A percentile compares a stretch with the other conserved stretches of the same genome.
Evolutionary conservation across 257 asterid genomes (phyloP).

Genomic region (Solanum sejunctum): DNA sequence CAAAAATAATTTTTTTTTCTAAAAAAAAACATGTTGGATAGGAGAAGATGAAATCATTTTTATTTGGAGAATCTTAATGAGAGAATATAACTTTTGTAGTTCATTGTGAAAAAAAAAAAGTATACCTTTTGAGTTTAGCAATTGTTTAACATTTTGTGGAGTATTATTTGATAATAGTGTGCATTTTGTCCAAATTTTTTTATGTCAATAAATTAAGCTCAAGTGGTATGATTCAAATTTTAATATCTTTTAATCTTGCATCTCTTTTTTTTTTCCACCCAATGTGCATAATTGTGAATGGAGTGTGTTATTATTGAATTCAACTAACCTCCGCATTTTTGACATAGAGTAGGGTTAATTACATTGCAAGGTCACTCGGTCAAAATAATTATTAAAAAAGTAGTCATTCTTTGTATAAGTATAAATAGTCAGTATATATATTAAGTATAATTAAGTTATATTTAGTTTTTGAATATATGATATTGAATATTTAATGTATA

Average conservation of each 20-base stretch:
- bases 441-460: no score
- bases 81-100: not conserved
- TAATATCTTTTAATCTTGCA: not conserved
- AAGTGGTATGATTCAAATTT: not conserved
- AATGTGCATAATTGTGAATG: not conserved
- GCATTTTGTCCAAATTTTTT: not conserved
- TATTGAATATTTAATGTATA: no score
- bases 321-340: no score
- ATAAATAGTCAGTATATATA: no score
- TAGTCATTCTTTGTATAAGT: no score
- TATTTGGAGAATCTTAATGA: not conserved
- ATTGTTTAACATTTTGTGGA: not conserved
- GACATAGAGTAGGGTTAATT: no score
- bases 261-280: not conserved
- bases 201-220: not conserved
- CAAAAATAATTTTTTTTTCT: no score
- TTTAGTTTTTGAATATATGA: no score
- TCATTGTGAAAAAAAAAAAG: not conserved
- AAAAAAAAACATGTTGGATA: not conserved
- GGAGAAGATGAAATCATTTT: not conserved
- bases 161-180: not conserved
- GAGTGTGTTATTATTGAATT: not conserved
- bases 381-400: no score
- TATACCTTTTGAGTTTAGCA: not conserved
- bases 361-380: no score